Conservation (phyloP, 2,329 filamentous ascomycete genomes). For the Hypoxylon sp. region DNA sequence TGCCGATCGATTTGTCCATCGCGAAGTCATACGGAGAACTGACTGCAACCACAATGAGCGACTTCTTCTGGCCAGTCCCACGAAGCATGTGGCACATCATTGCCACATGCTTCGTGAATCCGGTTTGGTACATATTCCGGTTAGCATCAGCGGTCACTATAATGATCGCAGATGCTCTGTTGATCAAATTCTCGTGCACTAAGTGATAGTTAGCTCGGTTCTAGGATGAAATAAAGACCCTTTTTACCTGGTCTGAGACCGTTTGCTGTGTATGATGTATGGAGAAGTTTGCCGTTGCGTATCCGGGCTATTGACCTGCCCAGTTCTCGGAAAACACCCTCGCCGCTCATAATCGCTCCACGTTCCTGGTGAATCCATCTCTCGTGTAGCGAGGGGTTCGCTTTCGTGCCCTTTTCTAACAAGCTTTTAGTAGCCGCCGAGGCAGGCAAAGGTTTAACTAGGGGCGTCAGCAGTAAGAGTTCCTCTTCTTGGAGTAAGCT, state of each 20-base stretch:
- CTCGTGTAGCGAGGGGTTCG: conserved; percentile 63
- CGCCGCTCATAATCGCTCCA: conserved; percentile 85
- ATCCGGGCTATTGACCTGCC: conserved; percentile 89
- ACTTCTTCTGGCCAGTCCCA: conserved; percentile 85
- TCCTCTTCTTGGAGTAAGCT: conserved; percentile 89
- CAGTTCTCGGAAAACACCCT: conserved; percentile 91
- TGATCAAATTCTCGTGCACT: conserved; percentile 93
- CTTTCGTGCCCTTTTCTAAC: conserved; percentile 65
- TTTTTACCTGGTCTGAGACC: conserved; percentile 80
- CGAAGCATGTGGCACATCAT: conserved; percentile 93
- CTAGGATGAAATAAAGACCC: not conserved
- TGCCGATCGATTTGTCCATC: conserved; percentile 90
- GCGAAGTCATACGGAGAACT: conserved; percentile 98
- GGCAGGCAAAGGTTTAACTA: conserved; percentile 93
- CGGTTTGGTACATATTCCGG: conserved; percentile 91
- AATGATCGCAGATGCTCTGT: conserved; percentile 88
- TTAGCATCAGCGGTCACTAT: conserved; percentile 95
- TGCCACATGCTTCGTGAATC: conserved; percentile 95
- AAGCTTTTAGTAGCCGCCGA: conserved; percentile 84
- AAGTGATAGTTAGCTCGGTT: conserved; percentile 37
- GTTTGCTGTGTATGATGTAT: conserved; percentile 96
- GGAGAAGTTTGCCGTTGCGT: conserved; percentile 86
- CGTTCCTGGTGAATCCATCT: conserved; percentile 71
- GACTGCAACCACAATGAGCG: conserved; percentile 90
- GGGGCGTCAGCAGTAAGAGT: conserved; percentile 86